Base-by-base conservation (phyloP, 768 basidiomycete species). In the Crepidotus variabilis region DNA sequence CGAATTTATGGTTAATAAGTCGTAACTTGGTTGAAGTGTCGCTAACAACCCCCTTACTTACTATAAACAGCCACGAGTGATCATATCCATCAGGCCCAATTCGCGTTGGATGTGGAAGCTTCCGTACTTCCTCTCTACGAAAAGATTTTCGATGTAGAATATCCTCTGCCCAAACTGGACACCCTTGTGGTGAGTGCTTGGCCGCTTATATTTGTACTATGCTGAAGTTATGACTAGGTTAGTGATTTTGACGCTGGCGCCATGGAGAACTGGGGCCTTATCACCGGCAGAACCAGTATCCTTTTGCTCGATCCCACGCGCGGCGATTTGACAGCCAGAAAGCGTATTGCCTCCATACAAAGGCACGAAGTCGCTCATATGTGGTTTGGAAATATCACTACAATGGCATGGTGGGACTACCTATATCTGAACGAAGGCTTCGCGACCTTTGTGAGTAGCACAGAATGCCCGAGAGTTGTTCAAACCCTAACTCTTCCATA, bases 221-320 rank as follows among this genome's bases (percentile, higher is more conserved):
- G 33, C 14, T 18, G 14, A 43, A 16, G 13, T 20, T 5, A 3
- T 20, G 47, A 24, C 32, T 51, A 84, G 80, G 94, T 86, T 3
- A 82, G 81, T 52, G 94, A 96, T 67, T 97, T 97, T 62, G 94
- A 96, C 65, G 86, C 88, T 76, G 83, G 87, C 57, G 88, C 89
- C 4, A 94, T 95, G 94, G 95, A 97, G 72, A 94, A 94, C 69
- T 94, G 90, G 90, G 92, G 91, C 22, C 74, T 96, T 56, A 97
- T 97, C 67, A 95, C 89, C 14, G 95, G 94, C 18, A 77, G 94
- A 45, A 94, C 93, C 0, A 84, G 77, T 43, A 87, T 86, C 3
- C 89, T 92, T 67, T 72, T 96, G 45, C 78, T 90, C 57, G 90
- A 97, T 67, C 84, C 85, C n/a, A 76, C 86, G 67, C 85, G 81